A percentile compares a stretch with the other conserved stretches of the same genome.
These are phyloP conservation scores for Wickerhamiella nectarea DNA, from an alignment of 805 yeast genomes.

Conservation along the genomic window DNA sequence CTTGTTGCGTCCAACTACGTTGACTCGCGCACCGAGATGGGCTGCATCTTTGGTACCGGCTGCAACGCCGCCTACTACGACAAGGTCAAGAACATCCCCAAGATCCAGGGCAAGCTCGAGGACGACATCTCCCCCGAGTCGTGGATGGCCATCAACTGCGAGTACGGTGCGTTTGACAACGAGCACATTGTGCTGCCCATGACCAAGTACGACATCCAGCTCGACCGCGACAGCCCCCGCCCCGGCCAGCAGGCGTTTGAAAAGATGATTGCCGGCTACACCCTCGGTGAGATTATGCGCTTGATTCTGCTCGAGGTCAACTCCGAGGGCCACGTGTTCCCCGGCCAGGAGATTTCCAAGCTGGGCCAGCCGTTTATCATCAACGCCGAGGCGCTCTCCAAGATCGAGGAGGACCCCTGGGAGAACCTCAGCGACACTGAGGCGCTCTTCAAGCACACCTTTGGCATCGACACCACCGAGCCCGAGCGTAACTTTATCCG, in stretches of 20 bases:
- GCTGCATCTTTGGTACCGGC: conserved; percentile 94
- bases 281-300: conserved; percentile 84
- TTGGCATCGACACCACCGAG: conserved; percentile 51
- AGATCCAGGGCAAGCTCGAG: conserved; percentile 57
- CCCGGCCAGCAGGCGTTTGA: conserved; percentile 94
- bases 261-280: conserved; percentile 95
- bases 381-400: conserved; percentile 83
- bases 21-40: conserved; percentile 81
- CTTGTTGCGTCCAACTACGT: conserved; percentile 89
- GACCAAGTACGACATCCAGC: conserved; percentile 68
- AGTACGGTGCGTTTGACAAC: conserved; percentile 94
- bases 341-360: conserved; percentile 50
- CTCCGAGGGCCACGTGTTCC: conserved; percentile 51
- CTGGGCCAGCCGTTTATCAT: conserved; percentile 53
- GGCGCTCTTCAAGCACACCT: conserved; percentile 44
- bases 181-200: conserved; percentile 76
- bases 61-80: conserved; percentile 96
- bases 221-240: conserved; percentile 81
- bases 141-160: conserved; percentile 94
- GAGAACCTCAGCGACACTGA: conserved; percentile 68
- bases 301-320: conserved; percentile 61
- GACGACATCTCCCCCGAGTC: conserved; percentile 48
- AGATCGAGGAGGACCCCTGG: conserved; percentile 78
- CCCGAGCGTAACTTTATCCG: conserved; percentile 76
- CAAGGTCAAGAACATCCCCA: conserved; percentile 54